Conservation (phyloP, 805 yeast genomes). For the Cyberlindnera sargentensis region DNA sequence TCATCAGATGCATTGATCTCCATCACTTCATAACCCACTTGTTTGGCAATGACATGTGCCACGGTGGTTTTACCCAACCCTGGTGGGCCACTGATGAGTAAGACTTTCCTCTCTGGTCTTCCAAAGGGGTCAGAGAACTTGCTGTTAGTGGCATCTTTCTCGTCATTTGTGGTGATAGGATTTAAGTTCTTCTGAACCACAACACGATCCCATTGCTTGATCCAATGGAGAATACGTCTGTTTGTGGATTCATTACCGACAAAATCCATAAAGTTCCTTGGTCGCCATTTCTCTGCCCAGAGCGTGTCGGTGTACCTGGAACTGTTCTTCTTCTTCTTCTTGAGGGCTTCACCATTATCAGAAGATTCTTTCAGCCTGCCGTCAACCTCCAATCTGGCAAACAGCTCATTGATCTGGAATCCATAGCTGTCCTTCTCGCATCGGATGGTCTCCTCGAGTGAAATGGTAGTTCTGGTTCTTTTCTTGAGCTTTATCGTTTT, state of each 20-base stretch:
- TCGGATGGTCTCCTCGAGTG: neutral
- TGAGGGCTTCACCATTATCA: constrained; percentile 1
- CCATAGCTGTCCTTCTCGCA: constrained; percentile 25
- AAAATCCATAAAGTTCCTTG: constrained; percentile 53
- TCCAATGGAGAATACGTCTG: constrained; percentile 53
- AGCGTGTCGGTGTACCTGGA: constrained; percentile 10
- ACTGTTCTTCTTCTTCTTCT: neutral
- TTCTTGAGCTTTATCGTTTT: constrained; percentile 12
- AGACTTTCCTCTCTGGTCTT: constrained; percentile 54
- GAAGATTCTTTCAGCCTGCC: constrained; percentile 8
- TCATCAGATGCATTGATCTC: constrained; percentile 88
- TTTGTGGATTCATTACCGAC: constrained; percentile 65
- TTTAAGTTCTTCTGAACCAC: constrained; percentile 42
- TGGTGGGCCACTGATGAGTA: constrained; percentile 85
- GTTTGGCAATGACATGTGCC: constrained; percentile 77
- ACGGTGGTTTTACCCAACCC: constrained; percentile 92
- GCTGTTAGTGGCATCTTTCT: constrained; percentile 1
- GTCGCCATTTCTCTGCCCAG: constrained; percentile 67
- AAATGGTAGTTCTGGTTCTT: neutral
- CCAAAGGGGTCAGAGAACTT: constrained; percentile 39
- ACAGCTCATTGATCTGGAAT: constrained; percentile 30
- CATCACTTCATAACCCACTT: constrained; percentile 69
- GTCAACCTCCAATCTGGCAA: constrained; percentile 26
- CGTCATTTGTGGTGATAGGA: constrained; percentile 14
- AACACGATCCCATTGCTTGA: constrained; percentile 57